Evolutionary conservation across 1,139 yeast species (phyloP), one percentile per base, ranked within the genome.

Genomic region (Kodamaea fungicola): DNA sequence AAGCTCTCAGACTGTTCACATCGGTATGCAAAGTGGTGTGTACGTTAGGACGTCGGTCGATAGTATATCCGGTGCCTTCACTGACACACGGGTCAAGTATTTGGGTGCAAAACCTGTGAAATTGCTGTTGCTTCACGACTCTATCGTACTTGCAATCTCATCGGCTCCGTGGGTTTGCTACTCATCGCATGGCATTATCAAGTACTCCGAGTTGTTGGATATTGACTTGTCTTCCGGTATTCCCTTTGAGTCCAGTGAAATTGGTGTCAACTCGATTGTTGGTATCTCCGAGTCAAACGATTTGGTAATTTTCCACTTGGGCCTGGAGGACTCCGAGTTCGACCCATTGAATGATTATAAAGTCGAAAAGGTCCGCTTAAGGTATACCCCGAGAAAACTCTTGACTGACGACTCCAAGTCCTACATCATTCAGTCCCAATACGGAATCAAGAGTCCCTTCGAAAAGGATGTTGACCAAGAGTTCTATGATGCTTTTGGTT

Each of bases 21-120:
- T 88, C 35, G 97, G 97, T 1, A 70, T 90, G 69, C 74, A 67
- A 21, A 87, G 80, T 55, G 98, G 98, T 25, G 77, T 89, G 1
- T 87, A 84, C 59, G 80, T 83, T 2, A 67, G 82, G 23, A 76
- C 88, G 1, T 64, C 64, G 6, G 51, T 88, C 24, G 87, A 84
- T 49, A 57, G 61, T 1, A 54, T 67, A 3, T 68, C 82, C 2
- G 97, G 96, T 1, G 74, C 75, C 34, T 60, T 90, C 9, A 66
- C 78, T 1, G 83, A 83, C 44, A 77, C 90, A 0, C 67, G 86
- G 46, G 76, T 79, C n/a, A 80, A 84, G 53, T 88, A 80, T 53
- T 61, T 85, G 37, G 97, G 96, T 0, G 71, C 84, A 0, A 68
- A 70, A 28, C 78, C 86, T 0, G 83, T 89, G 1, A 50, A 53